Evolutionary conservation across 2,329 filamentous ascomycete genomes (phyloP).

Genomic region (Talaromyces sp.): DNA sequence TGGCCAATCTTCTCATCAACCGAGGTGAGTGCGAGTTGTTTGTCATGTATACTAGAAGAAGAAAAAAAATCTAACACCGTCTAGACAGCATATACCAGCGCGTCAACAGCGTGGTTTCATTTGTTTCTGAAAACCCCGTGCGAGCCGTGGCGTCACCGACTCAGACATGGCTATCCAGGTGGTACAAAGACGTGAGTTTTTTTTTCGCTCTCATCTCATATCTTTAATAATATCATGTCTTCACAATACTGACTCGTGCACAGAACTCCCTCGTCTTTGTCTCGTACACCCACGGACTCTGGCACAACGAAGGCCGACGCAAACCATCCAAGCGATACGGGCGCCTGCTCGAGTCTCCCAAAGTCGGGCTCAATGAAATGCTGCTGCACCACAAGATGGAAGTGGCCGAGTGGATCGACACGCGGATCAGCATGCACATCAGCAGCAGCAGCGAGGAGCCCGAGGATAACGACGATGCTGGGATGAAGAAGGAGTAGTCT

Average conservation of each 20-base stretch:
- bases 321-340: constrained; percentile 58
- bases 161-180: constrained; percentile 61
- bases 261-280: constrained; percentile 75
- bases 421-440: constrained; percentile 23
- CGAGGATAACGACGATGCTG: constrained; percentile 10
- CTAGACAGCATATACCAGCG: constrained; percentile 58
- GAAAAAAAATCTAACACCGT: background rate
- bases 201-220: background rate
- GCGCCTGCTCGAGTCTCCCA: constrained; percentile 43
- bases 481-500: background rate
- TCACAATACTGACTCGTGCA: background rate
- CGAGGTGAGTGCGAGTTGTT: constrained; percentile 51
- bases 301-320: constrained; percentile 58
- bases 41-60: background rate
- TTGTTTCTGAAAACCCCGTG: constrained; percentile 70
- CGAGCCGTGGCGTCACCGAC: constrained; percentile 77
- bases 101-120: constrained; percentile 71
- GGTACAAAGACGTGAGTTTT: constrained; percentile 66
- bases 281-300: constrained; percentile 68
- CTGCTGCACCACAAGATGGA: constrained; percentile 48
- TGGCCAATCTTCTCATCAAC: constrained; percentile 74
- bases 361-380: constrained; percentile 52
- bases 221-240: background rate
- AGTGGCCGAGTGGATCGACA: constrained; percentile 45
- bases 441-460: constrained; percentile 23